These are phyloP conservation scores for Colletotrichum shisoi DNA, from an alignment of 2,329 filamentous ascomycete species.

Conservation along the genomic window DNA sequence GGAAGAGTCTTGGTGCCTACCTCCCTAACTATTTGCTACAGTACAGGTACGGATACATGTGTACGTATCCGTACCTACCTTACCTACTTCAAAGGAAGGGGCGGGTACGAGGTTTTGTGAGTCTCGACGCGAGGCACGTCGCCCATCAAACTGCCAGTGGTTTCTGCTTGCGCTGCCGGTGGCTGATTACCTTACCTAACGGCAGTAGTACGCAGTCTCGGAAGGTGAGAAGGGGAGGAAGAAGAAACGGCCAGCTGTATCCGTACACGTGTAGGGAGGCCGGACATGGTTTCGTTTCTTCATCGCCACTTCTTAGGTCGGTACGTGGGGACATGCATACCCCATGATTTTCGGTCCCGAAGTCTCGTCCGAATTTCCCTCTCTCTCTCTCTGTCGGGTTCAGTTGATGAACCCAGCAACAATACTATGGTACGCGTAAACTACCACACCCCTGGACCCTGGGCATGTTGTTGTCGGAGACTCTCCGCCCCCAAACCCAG, in stretches of 20 bases:
- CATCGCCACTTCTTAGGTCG: not conserved
- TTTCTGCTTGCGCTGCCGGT: not conserved
- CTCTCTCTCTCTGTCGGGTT: conserved; percentile 1
- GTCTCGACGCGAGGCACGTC: not conserved
- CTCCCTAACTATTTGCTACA: too few relatives aligned
- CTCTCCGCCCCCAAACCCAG: conserved; percentile 31
- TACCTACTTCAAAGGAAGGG: not conserved
- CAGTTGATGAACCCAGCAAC: conserved; percentile 9
- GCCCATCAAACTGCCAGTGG: not conserved
- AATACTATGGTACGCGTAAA: too few relatives aligned
- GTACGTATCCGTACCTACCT: too few relatives aligned
- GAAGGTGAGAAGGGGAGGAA: not conserved
- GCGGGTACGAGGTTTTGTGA: not conserved
- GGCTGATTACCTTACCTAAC: not conserved
- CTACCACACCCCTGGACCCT: not conserved
- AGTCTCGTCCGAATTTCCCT: conserved; percentile 25
- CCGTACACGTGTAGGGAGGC: too few relatives aligned
- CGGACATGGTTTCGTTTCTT: not conserved
- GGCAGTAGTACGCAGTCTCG: not conserved
- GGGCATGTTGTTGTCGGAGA: conserved; percentile 15
- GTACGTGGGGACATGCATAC: not conserved
- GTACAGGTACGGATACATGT: too few relatives aligned
- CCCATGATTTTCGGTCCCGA: conserved; percentile 29
- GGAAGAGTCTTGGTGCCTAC: too few relatives aligned
- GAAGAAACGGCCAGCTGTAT: not conserved